Percentiles rank a stretch among this genome's conserved stretches.
Conservation (phyloP, 148 eudicot species). For the Rhododendron vialii region DNA sequence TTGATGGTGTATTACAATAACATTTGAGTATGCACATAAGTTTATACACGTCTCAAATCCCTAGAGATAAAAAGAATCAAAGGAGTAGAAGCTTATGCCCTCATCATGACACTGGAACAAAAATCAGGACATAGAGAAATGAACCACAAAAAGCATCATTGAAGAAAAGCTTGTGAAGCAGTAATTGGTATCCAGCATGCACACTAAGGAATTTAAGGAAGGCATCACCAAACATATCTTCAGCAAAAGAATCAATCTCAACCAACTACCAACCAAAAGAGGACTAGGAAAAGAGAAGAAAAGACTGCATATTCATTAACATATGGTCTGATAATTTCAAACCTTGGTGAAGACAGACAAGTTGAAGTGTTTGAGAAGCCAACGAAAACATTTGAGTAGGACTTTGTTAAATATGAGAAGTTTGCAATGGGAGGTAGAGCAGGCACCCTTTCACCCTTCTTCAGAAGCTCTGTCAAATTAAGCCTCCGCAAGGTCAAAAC, state of each 20-base stretch:
- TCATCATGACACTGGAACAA: background rate
- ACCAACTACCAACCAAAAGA: background rate
- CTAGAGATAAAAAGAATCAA: background rate
- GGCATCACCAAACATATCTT: background rate
- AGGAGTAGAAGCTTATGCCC: conserved; percentile 3
- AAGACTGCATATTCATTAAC: background rate
- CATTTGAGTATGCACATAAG: background rate
- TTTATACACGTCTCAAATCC: conserved; percentile 1
- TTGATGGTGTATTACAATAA: background rate
- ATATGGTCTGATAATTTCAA: conserved; percentile 9
- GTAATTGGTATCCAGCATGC: background rate
- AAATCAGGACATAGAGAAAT: background rate
- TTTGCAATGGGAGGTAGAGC: conserved; percentile 66
- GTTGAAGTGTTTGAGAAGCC: conserved; percentile 51
- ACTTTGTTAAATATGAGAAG: conserved; percentile 77
- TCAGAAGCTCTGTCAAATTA: conserved; percentile 56
- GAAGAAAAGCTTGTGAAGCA: background rate
- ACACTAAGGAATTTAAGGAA: background rate
- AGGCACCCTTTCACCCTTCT: conserved; percentile 73
- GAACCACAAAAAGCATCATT: background rate
- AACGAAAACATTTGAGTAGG: conserved; percentile 77
- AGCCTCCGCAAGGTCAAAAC: conserved; percentile 72
- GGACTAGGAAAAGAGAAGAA: background rate
- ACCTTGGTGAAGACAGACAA: conserved; percentile 51
- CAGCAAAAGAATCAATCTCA: background rate